Evolutionary conservation across 2,329 filamentous ascomycete species (phyloP).

Genomic region (Beauveria sp.): DNA sequence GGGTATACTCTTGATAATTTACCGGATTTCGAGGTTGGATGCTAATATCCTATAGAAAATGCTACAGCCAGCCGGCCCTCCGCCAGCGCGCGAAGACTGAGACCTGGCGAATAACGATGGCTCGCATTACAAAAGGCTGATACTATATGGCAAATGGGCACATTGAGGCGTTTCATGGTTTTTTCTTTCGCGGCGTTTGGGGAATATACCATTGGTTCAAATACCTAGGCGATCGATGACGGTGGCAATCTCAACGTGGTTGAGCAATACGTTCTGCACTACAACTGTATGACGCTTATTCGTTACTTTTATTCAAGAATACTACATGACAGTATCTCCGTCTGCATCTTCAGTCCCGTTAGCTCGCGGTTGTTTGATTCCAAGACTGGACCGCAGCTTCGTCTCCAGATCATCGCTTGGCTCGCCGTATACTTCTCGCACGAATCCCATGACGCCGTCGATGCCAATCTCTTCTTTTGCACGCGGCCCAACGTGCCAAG

Average conservation of each 20-base stretch:
- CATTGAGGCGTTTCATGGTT: conserved; percentile 6
- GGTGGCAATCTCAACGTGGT: background rate
- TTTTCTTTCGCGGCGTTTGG: conserved; percentile 17
- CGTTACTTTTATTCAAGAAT: background rate
- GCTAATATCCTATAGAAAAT: conserved; percentile 47
- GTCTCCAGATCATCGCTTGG: conserved; percentile 48
- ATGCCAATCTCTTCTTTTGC: conserved; percentile 78
- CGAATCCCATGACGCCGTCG: conserved; percentile 65
- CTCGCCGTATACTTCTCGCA: conserved; percentile 52
- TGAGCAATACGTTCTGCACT: background rate
- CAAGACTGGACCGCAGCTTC: conserved; percentile 55
- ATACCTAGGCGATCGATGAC: background rate
- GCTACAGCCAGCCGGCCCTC: conserved; percentile 54
- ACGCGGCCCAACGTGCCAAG: conserved; percentile 77
- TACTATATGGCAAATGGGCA: background rate
- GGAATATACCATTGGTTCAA: conserved; percentile 18
- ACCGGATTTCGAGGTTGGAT: background rate
- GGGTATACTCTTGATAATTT: conserved; percentile 37
- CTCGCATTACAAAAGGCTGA: background rate
- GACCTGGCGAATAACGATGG: background rate
- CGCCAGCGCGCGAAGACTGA: conserved; percentile 48
- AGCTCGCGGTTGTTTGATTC: conserved; percentile 31
- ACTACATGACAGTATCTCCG: conserved; percentile 11
- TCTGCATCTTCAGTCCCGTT: conserved; percentile 20
- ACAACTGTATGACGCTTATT: background rate